Percentiles rank a stretch among this genome's conserved stretches.
phyloP scores from a whole-genome alignment of 345 rosid species.

The Excoecaria cochinchinensis region DNA sequence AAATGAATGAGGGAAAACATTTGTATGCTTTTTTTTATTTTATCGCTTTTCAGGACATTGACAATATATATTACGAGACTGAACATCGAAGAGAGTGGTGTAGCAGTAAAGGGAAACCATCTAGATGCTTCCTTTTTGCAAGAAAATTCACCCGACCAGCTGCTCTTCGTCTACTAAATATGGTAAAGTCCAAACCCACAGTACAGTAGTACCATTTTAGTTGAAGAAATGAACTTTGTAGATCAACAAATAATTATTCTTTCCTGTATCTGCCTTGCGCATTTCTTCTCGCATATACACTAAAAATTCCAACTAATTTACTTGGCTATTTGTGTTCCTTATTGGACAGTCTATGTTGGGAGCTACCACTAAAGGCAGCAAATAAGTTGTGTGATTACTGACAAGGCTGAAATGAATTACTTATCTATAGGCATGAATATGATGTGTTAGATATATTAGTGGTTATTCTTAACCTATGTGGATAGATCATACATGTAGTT shows the following conservation, averaged over 20 bases:
- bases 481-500: not conserved
- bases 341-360: slow-evolving; percentile 38
- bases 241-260: not conserved
- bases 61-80: slow-evolving; percentile 81
- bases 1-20: not conserved
- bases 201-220: too few species aligned
- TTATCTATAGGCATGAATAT: not conserved
- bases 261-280: not conserved
- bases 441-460: not conserved
- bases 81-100: slow-evolving; percentile 96
- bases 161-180: slow-evolving; percentile 70
- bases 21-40: slow-evolving; percentile 2
- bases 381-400: slow-evolving; percentile 13
- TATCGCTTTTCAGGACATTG: slow-evolving; percentile 50
- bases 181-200: slow-evolving; percentile 37
- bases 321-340: not conserved
- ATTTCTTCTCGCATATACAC: not conserved
- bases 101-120: slow-evolving; percentile 74
- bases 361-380: slow-evolving; percentile 16
- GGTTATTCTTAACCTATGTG: slow-evolving; percentile 19
- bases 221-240: not conserved
- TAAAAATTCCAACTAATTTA: not conserved
- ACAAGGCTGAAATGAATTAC: not conserved
- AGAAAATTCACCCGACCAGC: slow-evolving; percentile 94
- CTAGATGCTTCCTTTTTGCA: slow-evolving; percentile 86